Base-by-base conservation (phyloP, 2,329 filamentous ascomycete species). In the Cladosporium halotolerans region DNA sequence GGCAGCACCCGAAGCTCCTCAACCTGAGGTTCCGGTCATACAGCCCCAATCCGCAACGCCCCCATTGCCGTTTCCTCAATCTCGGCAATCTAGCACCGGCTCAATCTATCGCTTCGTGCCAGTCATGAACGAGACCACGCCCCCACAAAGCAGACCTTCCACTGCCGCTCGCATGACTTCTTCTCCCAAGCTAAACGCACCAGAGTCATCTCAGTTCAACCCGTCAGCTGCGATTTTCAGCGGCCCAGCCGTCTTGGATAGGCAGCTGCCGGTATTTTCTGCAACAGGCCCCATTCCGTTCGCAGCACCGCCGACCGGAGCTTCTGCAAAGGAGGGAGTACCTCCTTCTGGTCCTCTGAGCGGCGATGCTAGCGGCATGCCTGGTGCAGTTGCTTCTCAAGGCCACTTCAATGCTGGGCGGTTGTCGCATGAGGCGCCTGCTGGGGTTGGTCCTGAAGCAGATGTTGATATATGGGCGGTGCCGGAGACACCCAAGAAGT, bases 381-480 rank as follows among this genome's bases (percentile, higher is more conserved):
- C 23, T 5, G 23, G 4, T 28, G 23, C 23, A 28, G 23, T 7
- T 28, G 23, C 7, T 28, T 28, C 23, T 7, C 23, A 28, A 28
- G 23, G 23, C 5, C 23, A 28, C 4, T 5, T 7, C 23, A 7
- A 28, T 28, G 23, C 23, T 28, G 23, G 23, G 7, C 23, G 7
- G 23, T 28, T 7, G 7, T 28, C 23, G 23, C 7, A 28, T 28
- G 23, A 28, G 7, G 23, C 23, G 23, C 23, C 23, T 28, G 23
- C 23, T 28, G 5, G 23, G 23, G 23, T 28, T 28, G 23, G 23
- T 28, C 5, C 23, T 28, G 23, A 7, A 28, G 23, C 23, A 28
- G 23, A 28, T 28, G 7, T 28, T 38, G 63, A 70, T 51, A 65
- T 75, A n/a, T 76, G 73, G 72, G 74, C 74, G 46, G 68, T 76